Base-by-base conservation (phyloP, 352 stramenopile species). In the Aphanomyces astaci region DNA sequence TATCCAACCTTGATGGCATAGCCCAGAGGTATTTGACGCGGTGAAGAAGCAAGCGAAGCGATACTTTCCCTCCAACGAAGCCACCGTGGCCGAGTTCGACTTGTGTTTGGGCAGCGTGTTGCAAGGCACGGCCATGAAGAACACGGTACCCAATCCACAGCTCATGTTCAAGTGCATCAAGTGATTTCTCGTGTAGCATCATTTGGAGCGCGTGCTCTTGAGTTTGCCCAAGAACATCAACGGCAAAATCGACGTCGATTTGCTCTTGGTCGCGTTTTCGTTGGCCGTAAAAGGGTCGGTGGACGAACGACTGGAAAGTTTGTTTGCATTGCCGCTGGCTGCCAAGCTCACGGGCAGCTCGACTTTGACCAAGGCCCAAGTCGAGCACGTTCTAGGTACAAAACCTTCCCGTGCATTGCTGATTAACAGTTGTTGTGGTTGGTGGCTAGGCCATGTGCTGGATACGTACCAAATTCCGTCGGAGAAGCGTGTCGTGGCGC, bases 391-490 rank as follows among this genome's bases (percentile, higher is more conserved):
- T 43, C 32, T 71, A 17, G 64, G 64, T 70, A 51, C 10, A 27
- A 5, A 32, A 53, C 1, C 48, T 63, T 10, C 10, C 13, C 11
- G n/a, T 27, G 46, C 10, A 62, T 39, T 46, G 33, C n/a, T 43
- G 36, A 15, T 7, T 7, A 43, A 15, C 7, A 43, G 36, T 43
- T 7, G 28, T 25, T 52, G 17, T 65, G n/a, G 30, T 22, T 1
- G n/a, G 3, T 19, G 30, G 4, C 0, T 60, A 82, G 80, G 86
- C 27, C 52, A 91, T 56, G 67, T 94, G 46, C 69, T 92, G 25
- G 65, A 84, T 68, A 94, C 86, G 64, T 91, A 88, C 65, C 86
- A 94, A 72, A 79, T 94, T 54, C 86, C 86, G 56, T 91, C 86
- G 1, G 86, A 94, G 71, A 94, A 94, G 70, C 86, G 86, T 39